These are phyloP conservation scores for Colletotrichum filicis DNA, from an alignment of 2,329 filamentous ascomycete species.

Conservation along the genomic window DNA sequence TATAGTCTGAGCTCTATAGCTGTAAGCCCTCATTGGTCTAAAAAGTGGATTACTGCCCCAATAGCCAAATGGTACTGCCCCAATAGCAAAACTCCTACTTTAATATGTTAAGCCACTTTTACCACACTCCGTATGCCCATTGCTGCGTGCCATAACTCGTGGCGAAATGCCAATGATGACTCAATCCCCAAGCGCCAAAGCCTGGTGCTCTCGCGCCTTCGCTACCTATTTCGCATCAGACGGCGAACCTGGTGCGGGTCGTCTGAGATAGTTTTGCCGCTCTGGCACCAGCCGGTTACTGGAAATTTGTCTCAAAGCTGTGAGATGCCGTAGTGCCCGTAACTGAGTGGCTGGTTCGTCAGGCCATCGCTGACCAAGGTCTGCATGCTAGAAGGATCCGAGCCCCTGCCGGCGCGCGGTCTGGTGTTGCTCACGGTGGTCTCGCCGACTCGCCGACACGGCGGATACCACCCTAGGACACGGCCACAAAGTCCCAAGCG, in stretches of 20 bases:
- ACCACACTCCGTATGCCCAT: too few relatives aligned
- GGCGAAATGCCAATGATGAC: neutral
- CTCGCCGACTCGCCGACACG: slow-evolving; percentile 19
- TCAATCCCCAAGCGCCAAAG: neutral
- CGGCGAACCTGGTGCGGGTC: neutral
- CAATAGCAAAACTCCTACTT: too few relatives aligned
- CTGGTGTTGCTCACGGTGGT: neutral
- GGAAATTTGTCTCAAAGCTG: neutral
- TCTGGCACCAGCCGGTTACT: neutral
- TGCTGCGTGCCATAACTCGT: too few relatives aligned
- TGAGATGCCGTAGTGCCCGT: neutral
- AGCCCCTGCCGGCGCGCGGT: slow-evolving; percentile 1
- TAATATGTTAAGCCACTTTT: too few relatives aligned
- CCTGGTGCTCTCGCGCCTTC: neutral
- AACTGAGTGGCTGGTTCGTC: neutral
- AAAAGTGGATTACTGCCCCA: too few relatives aligned
- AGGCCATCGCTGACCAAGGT: neutral
- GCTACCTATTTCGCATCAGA: too few relatives aligned
- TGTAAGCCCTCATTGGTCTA: too few relatives aligned
- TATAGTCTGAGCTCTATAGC: too few relatives aligned
- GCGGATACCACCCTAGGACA: neutral
- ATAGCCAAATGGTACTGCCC: too few relatives aligned
- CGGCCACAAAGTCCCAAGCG: neutral
- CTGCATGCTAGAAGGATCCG: neutral
- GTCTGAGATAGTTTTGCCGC: neutral